phyloP scores from a whole-genome alignment of 1,284 basidiomycete genomes.

The Malassezia psittaci region DNA sequence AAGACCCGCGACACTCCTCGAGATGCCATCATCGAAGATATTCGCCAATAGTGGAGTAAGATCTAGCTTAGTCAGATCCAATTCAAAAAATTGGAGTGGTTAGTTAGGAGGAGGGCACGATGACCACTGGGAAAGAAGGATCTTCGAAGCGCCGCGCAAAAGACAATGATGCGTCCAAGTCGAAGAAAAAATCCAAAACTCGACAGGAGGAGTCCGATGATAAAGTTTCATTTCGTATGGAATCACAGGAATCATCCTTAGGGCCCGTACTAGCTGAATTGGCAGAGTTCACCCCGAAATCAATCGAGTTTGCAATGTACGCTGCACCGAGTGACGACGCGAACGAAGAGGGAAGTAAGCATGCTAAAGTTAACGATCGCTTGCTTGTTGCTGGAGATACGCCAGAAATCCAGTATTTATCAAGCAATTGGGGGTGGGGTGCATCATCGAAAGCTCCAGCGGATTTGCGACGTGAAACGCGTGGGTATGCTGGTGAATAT shows the following conservation, averaged over 20 bases:
- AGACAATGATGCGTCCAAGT: neutral
- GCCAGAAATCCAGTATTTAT: constrained; percentile 30
- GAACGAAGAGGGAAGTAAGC: neutral
- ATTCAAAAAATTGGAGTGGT: neutral
- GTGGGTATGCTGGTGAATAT: constrained; percentile 42
- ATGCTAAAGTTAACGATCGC: constrained; percentile 18
- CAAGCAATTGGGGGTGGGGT: constrained; percentile 25
- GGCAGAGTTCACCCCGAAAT: constrained; percentile 12
- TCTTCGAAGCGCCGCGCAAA: constrained; percentile 9
- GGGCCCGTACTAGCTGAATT: constrained; percentile 10
- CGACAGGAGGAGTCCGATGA: neutral
- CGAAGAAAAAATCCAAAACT: constrained; percentile 2
- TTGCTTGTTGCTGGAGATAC: constrained; percentile 35
- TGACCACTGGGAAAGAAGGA: neutral
- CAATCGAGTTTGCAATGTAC: constrained; percentile 11
- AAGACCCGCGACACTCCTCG: neutral
- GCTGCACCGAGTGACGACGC: constrained; percentile 1
- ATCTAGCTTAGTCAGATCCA: neutral
- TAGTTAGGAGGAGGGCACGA: neutral
- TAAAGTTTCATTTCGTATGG: neutral
- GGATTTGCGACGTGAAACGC: constrained; percentile 25
- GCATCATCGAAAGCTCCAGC: constrained; percentile 18
- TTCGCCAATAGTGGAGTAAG: neutral
- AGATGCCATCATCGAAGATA: neutral
- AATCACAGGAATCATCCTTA: neutral